Base-by-base conservation (phyloP, 2,329 filamentous ascomycete genomes). In the Botryosphaeria agaves region DNA sequence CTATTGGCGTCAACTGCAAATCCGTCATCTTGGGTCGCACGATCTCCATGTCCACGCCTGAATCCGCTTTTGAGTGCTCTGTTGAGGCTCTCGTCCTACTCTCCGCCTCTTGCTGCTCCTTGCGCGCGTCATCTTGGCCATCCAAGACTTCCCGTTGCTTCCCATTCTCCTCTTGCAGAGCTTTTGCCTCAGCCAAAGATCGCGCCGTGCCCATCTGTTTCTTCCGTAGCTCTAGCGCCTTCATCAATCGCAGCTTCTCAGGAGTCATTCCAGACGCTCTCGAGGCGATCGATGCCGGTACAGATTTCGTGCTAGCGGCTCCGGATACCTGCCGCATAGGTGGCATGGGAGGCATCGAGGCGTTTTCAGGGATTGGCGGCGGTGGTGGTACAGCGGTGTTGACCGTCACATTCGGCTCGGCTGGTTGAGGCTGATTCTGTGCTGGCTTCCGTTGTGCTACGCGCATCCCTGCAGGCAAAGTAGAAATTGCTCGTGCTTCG, bases 161-260 rank as follows among this genome's bases (percentile, higher is more conserved):
- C n/a, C n/a, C n/a, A n/a, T n/a, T n/a, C n/a, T n/a, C n/a, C n/a
- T n/a, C n/a, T n/a, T n/a, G n/a, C 21, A 23, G 4, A 12, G 21
- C 9, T 23, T 23, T 12, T 23, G 21, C 21, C 12, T 23, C n/a
- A n/a, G n/a, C 12, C 21, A 23, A 23, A 12, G 21, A 23, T 9
- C 21, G 21, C 9, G 21, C 7, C 9, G 21, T 12, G 21, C 18
- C 20, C 46, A 76, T 73, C 51, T 83, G 84, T 55, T 79, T 83
- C 53, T 91, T 89, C 31, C 87, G 70, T 41, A 94, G 55, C 52
- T 94, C 80, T 57, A 94, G 67, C 5, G 89, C 89, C 57, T 91
- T 94, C 81, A 93, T 85, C 38, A 98, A 61, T 32, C 89, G 69
- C 36, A 81, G 73, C 57, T 91, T 95, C 52, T 98, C 89, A 1